These are phyloP conservation scores for Phytophthora pistaciae DNA, from an alignment of 352 stramenopile species.

Conservation along the genomic window DNA sequence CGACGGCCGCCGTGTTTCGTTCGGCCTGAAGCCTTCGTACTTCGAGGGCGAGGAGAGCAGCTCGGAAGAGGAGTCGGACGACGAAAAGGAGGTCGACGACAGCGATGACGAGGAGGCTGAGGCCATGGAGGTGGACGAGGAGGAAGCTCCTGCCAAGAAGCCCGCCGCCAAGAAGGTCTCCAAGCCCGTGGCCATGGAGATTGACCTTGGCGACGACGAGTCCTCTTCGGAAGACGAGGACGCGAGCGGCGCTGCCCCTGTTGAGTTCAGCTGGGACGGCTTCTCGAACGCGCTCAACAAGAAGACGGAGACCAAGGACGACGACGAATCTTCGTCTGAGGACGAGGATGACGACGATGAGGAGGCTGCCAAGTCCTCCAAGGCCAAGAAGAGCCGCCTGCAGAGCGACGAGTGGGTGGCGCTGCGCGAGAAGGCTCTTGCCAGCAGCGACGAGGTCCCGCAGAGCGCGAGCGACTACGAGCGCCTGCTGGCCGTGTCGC, in stretches of 20 bases:
- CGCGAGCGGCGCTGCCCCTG: constrained; percentile 36
- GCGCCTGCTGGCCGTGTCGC: constrained; percentile 93
- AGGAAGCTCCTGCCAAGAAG: constrained; percentile 53
- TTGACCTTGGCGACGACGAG: constrained; percentile 62
- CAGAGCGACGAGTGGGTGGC: constrained; percentile 96
- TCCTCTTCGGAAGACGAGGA: constrained; percentile 76
- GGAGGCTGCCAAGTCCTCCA: constrained; percentile 74
- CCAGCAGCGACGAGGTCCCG: constrained; percentile 92
- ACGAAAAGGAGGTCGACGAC: constrained; percentile 64
- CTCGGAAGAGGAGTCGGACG: constrained; percentile 84
- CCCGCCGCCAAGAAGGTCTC: constrained; percentile 42
- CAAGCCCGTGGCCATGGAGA: constrained; percentile 46
- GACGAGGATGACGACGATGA: constrained; percentile 59
- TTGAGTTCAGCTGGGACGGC: constrained; percentile 90
- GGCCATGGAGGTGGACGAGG: constrained; percentile 61
- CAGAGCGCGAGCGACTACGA: constrained; percentile 96
- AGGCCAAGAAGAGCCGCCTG: constrained; percentile 89
- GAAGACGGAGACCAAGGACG: constrained; percentile 52
- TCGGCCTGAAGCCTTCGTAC: constrained; percentile 97
- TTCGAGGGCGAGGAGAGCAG: constrained; percentile 94
- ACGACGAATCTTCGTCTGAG: constrained; percentile 60
- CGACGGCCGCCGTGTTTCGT: constrained; percentile 92
- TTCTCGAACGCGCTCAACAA: constrained; percentile 79
- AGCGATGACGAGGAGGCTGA: constrained; percentile 56
- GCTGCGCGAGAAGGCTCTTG: constrained; percentile 94